Evolutionary conservation across 495 filamentous ascomycete genomes (phyloP), one percentile per base, ranked within the genome.

Genomic region (Halenospora varia): DNA sequence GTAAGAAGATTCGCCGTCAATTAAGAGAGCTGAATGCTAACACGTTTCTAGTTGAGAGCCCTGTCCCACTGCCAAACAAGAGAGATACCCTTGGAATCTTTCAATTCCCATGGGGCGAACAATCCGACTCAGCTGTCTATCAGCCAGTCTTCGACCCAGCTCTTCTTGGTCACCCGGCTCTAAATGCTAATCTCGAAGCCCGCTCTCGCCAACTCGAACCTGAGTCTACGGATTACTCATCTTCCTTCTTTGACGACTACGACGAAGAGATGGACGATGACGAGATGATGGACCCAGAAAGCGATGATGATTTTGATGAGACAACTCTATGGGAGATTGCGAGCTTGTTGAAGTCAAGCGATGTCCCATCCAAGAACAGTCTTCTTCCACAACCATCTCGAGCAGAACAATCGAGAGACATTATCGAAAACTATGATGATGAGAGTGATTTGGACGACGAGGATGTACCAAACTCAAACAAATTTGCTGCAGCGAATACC

Each of bases 281-380:
- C 22, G 65, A 68, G 2, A 65, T 62, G 25, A 70, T 75, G 6
- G 73, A 69, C 2, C 35, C 51, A 47, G 60, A 65, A 8, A 71
- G 72, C 48, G 78, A 81, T 49, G 75, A 79, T 40, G 74, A 69
- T 19, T 81, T 82, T 48, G 79, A 82, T 56, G 79, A 82, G 60
- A 72, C 68, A 15, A 81, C 77, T 0, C 70, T 82, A 25, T 81
- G 78, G 78, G 78, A 81, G 62, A 82, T 82, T 68, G 78, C 79
- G 59, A 79, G 70, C 60, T 65, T 82, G 3, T 69, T 81, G 6
- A 73, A 77, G 53, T 65, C 75, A 15, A 71, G 74, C 24, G 61
- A 70, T 10, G 55, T 78, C 19, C 75, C 77, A 2, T 77, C 75
- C 2, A 74, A 70, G 55, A 62, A 75, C 26, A 80, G 73, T 64